Conservation (phyloP, 495 filamentous ascomycete species). For the Hypoxylon perforatum region DNA sequence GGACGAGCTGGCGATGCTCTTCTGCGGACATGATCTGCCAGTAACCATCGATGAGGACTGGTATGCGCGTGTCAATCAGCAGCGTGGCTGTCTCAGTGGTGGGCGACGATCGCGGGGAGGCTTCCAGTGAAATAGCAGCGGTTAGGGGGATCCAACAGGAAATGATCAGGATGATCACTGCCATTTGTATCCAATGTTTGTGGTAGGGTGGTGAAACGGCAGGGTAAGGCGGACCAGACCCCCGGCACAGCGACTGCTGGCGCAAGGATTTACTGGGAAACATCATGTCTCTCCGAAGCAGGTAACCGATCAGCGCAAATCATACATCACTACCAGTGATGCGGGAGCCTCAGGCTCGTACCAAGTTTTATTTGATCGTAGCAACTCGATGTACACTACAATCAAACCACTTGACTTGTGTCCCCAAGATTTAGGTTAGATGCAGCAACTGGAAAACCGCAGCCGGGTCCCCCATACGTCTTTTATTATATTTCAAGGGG, state of each 20-base stretch:
- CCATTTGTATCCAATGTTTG: constrained; percentile 45
- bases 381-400: constrained; percentile 21
- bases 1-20: constrained; percentile 41
- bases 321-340: constrained; percentile 34
- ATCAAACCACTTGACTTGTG: constrained; percentile 4
- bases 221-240: constrained; percentile 33
- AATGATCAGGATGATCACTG: constrained; percentile 48
- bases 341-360: constrained; percentile 29
- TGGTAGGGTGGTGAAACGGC: constrained; percentile 40
- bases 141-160: constrained; percentile 48
- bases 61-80: constrained; percentile 51
- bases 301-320: constrained; percentile 38
- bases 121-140: constrained; percentile 43
- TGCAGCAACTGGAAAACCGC: constrained; percentile 11
- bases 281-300: constrained; percentile 36
- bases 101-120: constrained; percentile 43
- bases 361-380: neutral
- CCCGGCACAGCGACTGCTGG: constrained; percentile 37
- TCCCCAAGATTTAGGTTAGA: constrained; percentile 10
- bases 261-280: constrained; percentile 21
- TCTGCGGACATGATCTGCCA: constrained; percentile 55
- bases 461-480: constrained; percentile 8
- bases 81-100: constrained; percentile 48
- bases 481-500: constrained; percentile 33
- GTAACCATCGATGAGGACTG: constrained; percentile 43